Evolutionary conservation across 805 yeast species (phyloP).

Genomic region (Diddensiella santjacobensis): DNA sequence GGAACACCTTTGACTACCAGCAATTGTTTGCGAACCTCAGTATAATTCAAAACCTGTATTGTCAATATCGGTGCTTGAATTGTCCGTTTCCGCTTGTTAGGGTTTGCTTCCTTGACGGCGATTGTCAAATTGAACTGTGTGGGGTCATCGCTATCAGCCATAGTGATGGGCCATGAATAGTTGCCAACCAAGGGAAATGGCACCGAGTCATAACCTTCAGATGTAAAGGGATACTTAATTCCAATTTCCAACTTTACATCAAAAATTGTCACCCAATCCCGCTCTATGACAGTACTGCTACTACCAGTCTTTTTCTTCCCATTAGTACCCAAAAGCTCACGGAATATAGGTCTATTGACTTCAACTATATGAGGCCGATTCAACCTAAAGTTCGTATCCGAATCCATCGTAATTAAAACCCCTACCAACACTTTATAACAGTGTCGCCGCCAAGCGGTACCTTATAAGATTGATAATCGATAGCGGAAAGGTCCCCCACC

Average conservation of each 20-base stretch:
- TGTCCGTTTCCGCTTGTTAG: not conserved
- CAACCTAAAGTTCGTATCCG: slow-evolving; percentile 17
- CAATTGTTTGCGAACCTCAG: not conserved
- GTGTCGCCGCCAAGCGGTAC: too few relatives aligned
- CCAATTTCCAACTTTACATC: slow-evolving; percentile 6
- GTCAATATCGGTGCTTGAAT: not conserved
- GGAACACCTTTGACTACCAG: not conserved
- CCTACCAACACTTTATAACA: too few relatives aligned
- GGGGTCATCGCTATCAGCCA: slow-evolving; percentile 1
- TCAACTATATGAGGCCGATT: slow-evolving; percentile 17
- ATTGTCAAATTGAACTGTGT: not conserved
- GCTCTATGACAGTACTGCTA: not conserved
- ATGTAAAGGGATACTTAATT: slow-evolving; percentile 1
- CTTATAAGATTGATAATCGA: too few relatives aligned
- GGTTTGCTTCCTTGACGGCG: not conserved
- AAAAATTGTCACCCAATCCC: not conserved
- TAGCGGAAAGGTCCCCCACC: too few relatives aligned
- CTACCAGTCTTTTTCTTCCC: not conserved
- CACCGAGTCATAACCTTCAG: not conserved
- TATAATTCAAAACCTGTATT: not conserved
- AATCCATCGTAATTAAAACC: slow-evolving; percentile 21
- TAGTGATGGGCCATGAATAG: not conserved
- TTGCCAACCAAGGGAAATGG: not conserved
- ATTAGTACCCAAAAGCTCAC: not conserved
- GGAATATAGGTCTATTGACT: slow-evolving; percentile 4